Evolutionary conservation across 116 monocot species (phyloP).

Genomic region (Cymodocea nodosa): DNA sequence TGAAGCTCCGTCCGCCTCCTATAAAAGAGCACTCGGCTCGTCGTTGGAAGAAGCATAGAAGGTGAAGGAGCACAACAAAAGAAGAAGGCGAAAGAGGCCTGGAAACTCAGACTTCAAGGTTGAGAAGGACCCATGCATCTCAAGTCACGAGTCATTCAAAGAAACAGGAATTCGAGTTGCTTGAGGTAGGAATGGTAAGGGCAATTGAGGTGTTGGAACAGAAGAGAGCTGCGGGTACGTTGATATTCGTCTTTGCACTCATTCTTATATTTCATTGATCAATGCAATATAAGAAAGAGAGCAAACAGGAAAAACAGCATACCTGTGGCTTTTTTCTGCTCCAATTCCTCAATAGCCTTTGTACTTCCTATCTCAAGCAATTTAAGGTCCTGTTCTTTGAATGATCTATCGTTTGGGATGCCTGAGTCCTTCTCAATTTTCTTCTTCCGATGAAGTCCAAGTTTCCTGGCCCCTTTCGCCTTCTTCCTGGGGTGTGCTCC

Average conservation of each 20-base stretch:
- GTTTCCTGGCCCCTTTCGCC: conserved; percentile 94
- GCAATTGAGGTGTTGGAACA: conserved; percentile 69
- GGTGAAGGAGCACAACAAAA: conserved; percentile 84
- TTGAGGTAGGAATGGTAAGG: conserved; percentile 58
- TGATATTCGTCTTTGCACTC: background rate
- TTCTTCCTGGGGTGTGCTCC: conserved; percentile 92
- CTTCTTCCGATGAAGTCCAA: conserved; percentile 31
- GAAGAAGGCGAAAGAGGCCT: conserved; percentile 97
- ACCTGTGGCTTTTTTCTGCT: conserved; percentile 93
- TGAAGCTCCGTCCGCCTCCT: too few relatives aligned
- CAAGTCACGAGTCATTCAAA: conserved; percentile 96
- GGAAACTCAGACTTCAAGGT: conserved; percentile 81
- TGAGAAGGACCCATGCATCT: conserved; percentile 97
- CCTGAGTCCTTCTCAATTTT: conserved; percentile 99
- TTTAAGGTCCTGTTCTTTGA: conserved; percentile 90
- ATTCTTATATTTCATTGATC: too few relatives aligned
- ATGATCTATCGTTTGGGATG: conserved; percentile 95
- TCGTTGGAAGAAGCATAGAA: too few relatives aligned
- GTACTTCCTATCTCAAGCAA: conserved; percentile 66
- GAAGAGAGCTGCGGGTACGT: conserved; percentile 84
- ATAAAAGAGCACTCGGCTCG: too few relatives aligned
- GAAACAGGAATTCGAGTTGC: conserved; percentile 81
- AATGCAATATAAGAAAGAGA: too few relatives aligned
- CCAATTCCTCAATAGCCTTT: conserved; percentile 63
- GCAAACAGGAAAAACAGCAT: background rate